A percentile compares a stretch with the other conserved stretches of the same genome.
Evolutionary conservation across 2,329 filamentous ascomycete species (phyloP).

Genomic region (Diaporthe australafricana): DNA sequence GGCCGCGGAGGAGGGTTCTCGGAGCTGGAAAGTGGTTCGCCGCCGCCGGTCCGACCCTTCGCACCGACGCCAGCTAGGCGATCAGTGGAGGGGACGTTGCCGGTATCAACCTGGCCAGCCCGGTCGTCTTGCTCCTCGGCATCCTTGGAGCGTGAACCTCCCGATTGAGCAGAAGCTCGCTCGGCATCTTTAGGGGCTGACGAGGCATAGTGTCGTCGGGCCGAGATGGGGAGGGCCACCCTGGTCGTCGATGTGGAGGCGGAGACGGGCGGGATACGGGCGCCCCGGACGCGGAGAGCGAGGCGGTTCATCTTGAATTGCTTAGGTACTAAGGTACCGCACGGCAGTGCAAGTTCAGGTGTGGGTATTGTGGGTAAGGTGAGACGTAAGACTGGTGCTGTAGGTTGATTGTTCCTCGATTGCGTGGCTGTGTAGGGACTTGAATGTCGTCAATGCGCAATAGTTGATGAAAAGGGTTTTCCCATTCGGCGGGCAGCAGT

Average conservation of each 20-base stretch:
- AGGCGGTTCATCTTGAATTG: slow-evolving; percentile 36
- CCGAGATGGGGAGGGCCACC: not conserved
- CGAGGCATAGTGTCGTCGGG: slow-evolving; percentile 28
- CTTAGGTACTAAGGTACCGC: slow-evolving; percentile 9
- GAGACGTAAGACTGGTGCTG: not conserved
- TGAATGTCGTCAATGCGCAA: not conserved
- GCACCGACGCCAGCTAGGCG: slow-evolving; percentile 39
- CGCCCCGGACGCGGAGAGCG: slow-evolving; percentile 28
- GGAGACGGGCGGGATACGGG: slow-evolving; percentile 15
- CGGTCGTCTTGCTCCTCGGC: slow-evolving; percentile 43
- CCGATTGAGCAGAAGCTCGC: slow-evolving; percentile 42
- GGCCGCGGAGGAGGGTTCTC: slow-evolving; percentile 55
- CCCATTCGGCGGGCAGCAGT: not conserved
- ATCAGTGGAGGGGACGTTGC: slow-evolving; percentile 46
- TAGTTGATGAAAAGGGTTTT: not conserved
- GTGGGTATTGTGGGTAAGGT: slow-evolving; percentile 30
- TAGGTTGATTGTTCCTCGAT: not conserved
- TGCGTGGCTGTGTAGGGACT: slow-evolving; percentile 9
- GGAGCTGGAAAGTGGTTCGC: slow-evolving; percentile 49
- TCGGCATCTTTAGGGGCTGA: slow-evolving; percentile 43
- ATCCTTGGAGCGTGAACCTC: slow-evolving; percentile 52
- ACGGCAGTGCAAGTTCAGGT: not conserved
- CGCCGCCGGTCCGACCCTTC: slow-evolving; percentile 54
- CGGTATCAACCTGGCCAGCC: slow-evolving; percentile 35
- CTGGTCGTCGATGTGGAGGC: not conserved